phyloP scores from a whole-genome alignment of 257 asterid genomes.

The Nicotiana knightiana region DNA sequence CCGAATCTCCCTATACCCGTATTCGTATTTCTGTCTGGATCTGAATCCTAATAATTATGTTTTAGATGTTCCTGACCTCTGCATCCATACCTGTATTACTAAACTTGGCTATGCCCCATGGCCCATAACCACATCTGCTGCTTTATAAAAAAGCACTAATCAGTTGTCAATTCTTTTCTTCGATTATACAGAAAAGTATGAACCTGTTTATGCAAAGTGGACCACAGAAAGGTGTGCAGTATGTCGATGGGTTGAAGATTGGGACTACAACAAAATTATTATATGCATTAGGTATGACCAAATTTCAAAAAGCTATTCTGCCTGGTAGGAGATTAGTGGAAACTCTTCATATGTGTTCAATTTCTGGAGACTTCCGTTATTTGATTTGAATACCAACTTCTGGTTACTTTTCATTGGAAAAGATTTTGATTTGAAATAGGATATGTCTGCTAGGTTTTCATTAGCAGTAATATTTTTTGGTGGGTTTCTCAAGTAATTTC shows the following conservation, averaged over 20 bases:
- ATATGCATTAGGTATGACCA: slow-evolving; percentile 35
- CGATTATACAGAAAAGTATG: slow-evolving; percentile 63
- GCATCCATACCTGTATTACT: background rate
- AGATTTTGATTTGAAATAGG: slow-evolving; percentile 3
- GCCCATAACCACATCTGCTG: slow-evolving; percentile 7
- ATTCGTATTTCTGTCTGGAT: background rate
- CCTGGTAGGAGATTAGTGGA: background rate
- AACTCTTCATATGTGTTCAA: background rate
- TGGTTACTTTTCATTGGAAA: background rate
- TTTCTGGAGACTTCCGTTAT: background rate
- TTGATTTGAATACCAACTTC: background rate
- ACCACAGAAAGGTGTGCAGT: slow-evolving; percentile 99
- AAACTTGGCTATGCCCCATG: background rate
- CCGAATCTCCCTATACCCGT: background rate
- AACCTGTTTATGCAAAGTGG: slow-evolving; percentile 91
- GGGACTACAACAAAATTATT: slow-evolving; percentile 96
- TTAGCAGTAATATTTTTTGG: background rate
- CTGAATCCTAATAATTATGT: background rate
- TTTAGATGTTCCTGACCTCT: background rate
- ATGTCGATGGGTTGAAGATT: slow-evolving; percentile 99
- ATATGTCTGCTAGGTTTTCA: background rate
- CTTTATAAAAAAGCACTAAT: slow-evolving; percentile 3
- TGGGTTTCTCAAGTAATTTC: slow-evolving; percentile 2
- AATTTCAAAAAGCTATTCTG: background rate
- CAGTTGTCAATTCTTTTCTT: background rate